Percentiles rank a stretch among this genome's conserved stretches.
phyloP scores from a whole-genome alignment of 1,139 yeast genomes.

The Geotrichum fermentans region DNA sequence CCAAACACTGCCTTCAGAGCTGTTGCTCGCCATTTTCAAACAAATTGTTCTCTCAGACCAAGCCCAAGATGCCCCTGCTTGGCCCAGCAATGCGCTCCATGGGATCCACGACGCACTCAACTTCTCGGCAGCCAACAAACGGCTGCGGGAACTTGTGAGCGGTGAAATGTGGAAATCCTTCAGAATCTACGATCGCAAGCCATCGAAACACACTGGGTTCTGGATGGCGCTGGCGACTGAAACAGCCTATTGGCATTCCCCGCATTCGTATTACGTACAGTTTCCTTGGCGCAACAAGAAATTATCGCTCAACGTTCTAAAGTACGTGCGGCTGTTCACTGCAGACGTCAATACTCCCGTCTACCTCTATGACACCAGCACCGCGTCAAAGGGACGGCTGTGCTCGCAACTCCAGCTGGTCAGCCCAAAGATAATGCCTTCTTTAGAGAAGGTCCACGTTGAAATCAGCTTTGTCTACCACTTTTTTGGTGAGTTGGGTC shows the following conservation, averaged over 20 bases:
- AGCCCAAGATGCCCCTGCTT: too few species aligned
- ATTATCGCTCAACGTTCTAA: neutral
- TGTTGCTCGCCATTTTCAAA: too few species aligned
- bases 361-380: neutral
- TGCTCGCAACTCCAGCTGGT: slow-evolving; percentile 4
- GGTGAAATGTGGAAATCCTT: slow-evolving; percentile 1
- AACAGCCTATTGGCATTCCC: neutral
- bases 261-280: neutral
- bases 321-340: slow-evolving; percentile 2
- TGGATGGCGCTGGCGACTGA: slow-evolving; percentile 7
- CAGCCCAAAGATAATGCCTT: slow-evolving; percentile 2
- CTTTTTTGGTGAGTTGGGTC: slow-evolving; percentile 6
- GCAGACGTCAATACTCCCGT: slow-evolving; percentile 7
- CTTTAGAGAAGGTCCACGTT: neutral
- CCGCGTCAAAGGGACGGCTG: slow-evolving; percentile 1
- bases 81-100: too few species aligned
- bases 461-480: slow-evolving; percentile 4
- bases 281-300: slow-evolving; percentile 6
- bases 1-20: neutral
- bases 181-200: neutral
- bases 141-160: neutral
- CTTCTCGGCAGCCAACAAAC: neutral
- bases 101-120: slow-evolving; percentile 1
- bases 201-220: slow-evolving; percentile 1
- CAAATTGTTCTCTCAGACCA: too few species aligned